These are phyloP conservation scores for Gamsiella multidivaricata DNA, from an alignment of 192 early-diverging fungal species.

Conservation along the genomic window DNA sequence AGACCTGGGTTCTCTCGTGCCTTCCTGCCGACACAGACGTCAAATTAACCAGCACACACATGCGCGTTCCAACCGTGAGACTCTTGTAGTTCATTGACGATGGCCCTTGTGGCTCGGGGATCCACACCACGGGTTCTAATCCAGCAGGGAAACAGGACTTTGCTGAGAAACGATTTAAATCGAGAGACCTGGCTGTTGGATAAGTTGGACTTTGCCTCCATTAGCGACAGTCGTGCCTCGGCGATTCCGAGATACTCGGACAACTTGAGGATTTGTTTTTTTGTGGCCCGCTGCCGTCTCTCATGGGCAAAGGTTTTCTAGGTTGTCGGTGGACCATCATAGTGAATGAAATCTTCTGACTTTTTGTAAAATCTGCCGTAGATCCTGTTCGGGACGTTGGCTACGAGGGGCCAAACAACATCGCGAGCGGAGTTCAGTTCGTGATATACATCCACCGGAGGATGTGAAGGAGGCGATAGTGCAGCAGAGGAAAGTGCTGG, in stretches of 20 bases:
- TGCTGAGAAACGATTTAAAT: conserved; percentile 1
- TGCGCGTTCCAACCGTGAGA: conserved; percentile 11
- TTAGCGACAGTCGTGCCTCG: conserved; percentile 14
- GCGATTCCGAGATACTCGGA: conserved; percentile 11
- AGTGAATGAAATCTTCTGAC: conserved; percentile 19
- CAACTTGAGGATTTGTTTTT: conserved; percentile 12
- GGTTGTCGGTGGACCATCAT: conserved; percentile 20
- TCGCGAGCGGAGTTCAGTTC: conserved; percentile 26
- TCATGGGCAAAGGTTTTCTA: conserved; percentile 25
- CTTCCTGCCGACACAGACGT: conserved; percentile 17
- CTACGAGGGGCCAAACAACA: conserved; percentile 32
- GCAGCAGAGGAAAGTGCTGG: too few species aligned
- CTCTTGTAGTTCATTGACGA: not conserved
- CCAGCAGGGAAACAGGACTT: conserved; percentile 5
- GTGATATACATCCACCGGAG: conserved; percentile 19
- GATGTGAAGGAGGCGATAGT: too few species aligned
- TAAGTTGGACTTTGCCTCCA: conserved; percentile 17
- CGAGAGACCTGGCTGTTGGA: conserved; percentile 24
- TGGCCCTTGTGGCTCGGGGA: not conserved
- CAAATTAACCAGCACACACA: conserved; percentile 21
- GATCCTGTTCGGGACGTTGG: conserved; percentile 16
- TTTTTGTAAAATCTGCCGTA: conserved; percentile 23
- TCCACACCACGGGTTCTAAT: conserved; percentile 1
- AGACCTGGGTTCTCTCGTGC: conserved; percentile 24
- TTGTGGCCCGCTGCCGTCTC: conserved; percentile 15